phyloP scores from a whole-genome alignment of 257 asterid species.

The Eustoma russellianum region DNA sequence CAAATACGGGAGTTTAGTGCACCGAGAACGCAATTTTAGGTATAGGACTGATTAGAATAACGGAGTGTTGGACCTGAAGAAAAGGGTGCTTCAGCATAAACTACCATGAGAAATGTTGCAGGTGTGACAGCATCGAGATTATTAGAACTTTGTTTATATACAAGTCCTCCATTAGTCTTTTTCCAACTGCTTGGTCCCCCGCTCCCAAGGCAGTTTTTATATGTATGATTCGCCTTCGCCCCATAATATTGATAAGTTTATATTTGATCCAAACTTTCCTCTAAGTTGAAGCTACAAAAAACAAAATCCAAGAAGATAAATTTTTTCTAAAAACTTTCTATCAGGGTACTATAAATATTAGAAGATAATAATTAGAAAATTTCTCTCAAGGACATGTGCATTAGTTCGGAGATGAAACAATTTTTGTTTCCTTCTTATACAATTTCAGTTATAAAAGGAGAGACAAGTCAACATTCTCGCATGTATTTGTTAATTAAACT shows the following conservation, averaged over 20 bases:
- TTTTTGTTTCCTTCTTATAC: no score
- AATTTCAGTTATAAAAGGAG: no score
- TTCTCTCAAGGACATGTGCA: no score
- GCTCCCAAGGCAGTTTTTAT: conserved; percentile 37
- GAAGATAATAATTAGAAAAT: no score
- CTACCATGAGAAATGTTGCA: conserved; percentile 28
- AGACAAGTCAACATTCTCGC: no score
- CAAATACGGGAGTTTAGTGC: no score
- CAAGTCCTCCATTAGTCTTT: conserved; percentile 31
- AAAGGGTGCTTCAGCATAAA: conserved; percentile 32
- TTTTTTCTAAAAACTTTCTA: no score
- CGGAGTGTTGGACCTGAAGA: conserved; percentile 11
- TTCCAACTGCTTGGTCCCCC: conserved; percentile 29
- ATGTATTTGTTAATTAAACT: no score
- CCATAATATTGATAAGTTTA: conserved; percentile 19
- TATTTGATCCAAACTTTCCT: conserved; percentile 12
- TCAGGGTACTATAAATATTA: no score
- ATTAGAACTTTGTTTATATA: conserved; percentile 34
- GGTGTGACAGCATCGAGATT: conserved; percentile 55
- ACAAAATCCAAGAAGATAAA: no score
- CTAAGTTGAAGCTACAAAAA: conserved; percentile 29
- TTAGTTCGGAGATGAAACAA: no score
- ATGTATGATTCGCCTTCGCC: conserved; percentile 32
- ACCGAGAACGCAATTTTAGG: no score
- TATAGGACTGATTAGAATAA: conserved; percentile 16